phyloP scores from a whole-genome alignment of 2,329 filamentous ascomycete genomes.

The Rhynchosporium graminicola region DNA sequence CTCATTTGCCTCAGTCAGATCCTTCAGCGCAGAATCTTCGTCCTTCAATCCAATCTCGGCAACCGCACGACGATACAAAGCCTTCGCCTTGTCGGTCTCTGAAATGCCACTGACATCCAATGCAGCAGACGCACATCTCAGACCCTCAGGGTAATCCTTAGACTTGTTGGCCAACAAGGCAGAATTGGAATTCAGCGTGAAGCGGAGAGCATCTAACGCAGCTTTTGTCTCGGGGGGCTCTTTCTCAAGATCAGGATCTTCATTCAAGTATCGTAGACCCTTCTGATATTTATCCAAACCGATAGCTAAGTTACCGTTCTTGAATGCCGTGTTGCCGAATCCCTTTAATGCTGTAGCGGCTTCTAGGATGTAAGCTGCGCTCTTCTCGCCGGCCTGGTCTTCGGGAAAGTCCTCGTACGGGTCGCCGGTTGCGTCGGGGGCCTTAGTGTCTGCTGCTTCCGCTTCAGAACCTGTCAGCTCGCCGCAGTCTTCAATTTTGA shows the following conservation, averaged over 20 bases:
- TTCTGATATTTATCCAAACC: conserved; percentile 94
- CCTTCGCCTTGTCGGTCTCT: conserved; percentile 85
- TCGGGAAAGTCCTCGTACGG: conserved; percentile 95
- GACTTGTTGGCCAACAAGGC: conserved; percentile 85
- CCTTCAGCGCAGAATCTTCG: conserved; percentile 76
- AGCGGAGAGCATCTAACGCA: conserved; percentile 72
- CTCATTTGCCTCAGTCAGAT: conserved; percentile 73
- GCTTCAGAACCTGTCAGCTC: conserved; percentile 75
- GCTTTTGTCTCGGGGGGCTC: conserved; percentile 68
- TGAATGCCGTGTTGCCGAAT: conserved; percentile 91
- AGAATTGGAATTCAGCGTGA: conserved; percentile 85
- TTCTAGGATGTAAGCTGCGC: conserved; percentile 68
- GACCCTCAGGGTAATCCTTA: conserved; percentile 67
- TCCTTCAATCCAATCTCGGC: conserved; percentile 78
- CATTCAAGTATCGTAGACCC: conserved; percentile 83
- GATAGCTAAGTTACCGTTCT: conserved; percentile 66
- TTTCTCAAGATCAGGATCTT: conserved; percentile 73
- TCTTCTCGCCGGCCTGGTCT: conserved; percentile 65
- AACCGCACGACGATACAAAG: conserved; percentile 77
- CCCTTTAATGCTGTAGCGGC: conserved; percentile 87
- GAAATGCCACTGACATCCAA: conserved; percentile 65
- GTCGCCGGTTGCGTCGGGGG: conserved; percentile 81
- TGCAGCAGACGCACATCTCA: conserved; percentile 70
- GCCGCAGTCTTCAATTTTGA: conserved; percentile 79
- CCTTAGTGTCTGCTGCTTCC: conserved; percentile 64